Conservation (phyloP, 1,284 basidiomycete species). For the Heterobasidion irregulare region DNA sequence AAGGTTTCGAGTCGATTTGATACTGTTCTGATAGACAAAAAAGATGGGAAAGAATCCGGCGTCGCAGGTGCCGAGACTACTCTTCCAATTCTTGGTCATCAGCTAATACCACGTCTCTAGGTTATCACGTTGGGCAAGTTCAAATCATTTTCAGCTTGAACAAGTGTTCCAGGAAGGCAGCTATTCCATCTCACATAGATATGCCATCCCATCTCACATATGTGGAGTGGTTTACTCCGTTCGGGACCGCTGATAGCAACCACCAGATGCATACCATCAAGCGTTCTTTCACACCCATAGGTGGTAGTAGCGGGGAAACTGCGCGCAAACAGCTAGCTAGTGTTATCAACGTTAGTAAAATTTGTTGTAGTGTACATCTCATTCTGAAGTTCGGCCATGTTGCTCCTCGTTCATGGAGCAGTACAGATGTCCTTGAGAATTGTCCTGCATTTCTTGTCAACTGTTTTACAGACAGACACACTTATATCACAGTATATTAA, state of each 20-base stretch:
- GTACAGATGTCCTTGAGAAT: conserved; percentile 19
- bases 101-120: conserved; percentile 2
- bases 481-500: conserved; percentile 8
- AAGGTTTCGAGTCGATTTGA: not conserved
- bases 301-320: not conserved
- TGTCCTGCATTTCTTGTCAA: conserved; percentile 19
- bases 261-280: conserved; percentile 13
- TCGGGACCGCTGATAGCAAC: conserved; percentile 9
- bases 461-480: conserved; percentile 15
- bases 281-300: conserved; percentile 5
- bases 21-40: not conserved
- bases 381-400: conserved; percentile 4
- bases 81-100: not conserved
- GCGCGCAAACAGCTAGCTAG: conserved; percentile 7
- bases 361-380: conserved; percentile 18
- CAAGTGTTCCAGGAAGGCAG: conserved; percentile 11
- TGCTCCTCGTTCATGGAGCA: conserved; percentile 16
- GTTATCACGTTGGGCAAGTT: conserved; percentile 14
- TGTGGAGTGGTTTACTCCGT: conserved; percentile 17
- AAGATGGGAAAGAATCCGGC: not conserved
- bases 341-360: conserved; percentile 15
- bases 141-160: conserved; percentile 17
- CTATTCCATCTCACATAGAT: not conserved
- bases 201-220: conserved; percentile 10
- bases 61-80: not conserved